Base-by-base conservation (phyloP, 1,139 yeast genomes). In the Sugiyamaella pinicola region DNA sequence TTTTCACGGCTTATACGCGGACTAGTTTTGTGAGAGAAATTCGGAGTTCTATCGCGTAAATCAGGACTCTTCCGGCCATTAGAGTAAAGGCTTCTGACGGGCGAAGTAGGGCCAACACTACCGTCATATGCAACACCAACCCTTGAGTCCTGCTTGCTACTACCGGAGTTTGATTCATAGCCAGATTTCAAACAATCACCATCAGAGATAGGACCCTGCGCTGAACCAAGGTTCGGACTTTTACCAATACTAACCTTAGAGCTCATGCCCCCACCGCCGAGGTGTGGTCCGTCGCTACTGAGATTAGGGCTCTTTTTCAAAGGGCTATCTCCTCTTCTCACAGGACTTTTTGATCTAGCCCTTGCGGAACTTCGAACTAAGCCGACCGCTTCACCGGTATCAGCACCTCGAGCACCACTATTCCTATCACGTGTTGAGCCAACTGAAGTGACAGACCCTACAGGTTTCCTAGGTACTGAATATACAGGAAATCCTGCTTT, bases 401-500 rank as follows among this genome's bases (percentile, higher is more conserved):
- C 8, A 38, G 28, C 12, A 38, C 12, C 29, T 35, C 21, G 22
- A 7, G 22, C 10, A 19, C 13, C 9, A 8, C 18, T 18, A 29
- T 37, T 17, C 13, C 3, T 29, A 29, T 17, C 26, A 29, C 17
- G 46, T n/a, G 21, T 29, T 4, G 46, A 42, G 5, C 13, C 37
- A 29, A 42, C 10, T 6, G 46, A 42, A 29, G 17, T 42, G 38
- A 5, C 31, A 7, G 47, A 43, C 2, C 49, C 43, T 3, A 46
- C 49, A 15, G 49, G 49, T n/a, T 39, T 37, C 24, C 49, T 37
- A 7, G 37, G 43, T 1, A 46, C 43, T 2, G 44, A 26, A 28
- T 46, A 38, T 4, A 46, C 37, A 8, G 49, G 44, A 17, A 31
- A 46, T n/a, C 49, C 49, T n/a, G 49, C 49, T 18, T 31, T 46